Base-by-base conservation (phyloP, 2,329 filamentous ascomycete species). In the Ascocoryne sarcoides region DNA sequence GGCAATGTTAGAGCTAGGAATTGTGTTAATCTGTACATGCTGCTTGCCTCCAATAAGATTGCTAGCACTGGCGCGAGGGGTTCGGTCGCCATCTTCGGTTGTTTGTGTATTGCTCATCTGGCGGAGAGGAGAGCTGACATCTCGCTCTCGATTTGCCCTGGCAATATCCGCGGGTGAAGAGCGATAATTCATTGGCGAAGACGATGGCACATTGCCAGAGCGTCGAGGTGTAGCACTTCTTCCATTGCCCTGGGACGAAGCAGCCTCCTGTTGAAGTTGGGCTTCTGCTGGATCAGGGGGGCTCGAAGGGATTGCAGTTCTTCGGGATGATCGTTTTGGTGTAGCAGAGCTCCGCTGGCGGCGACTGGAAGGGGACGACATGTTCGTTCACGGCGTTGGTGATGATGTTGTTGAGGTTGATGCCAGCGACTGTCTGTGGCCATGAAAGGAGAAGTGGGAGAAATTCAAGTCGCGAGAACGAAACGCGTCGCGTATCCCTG, bases 131-230 rank as follows among this genome's bases (percentile, higher is more conserved):
- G 76, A 79, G 61, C 73, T 78, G n/a, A 76, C 69, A 15, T 54
- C 57, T 39, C 50, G 42, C 60, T 61, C 54, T 64, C 65, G 59
- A 59, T 36, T 61, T 53, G 42, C 38, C 19, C 49, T 53, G 53
- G 64, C 60, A 47, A 59, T 55, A 54, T 63, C 59, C 55, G 64
- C 58, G 5, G 78, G 75, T 14, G 76, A 81, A 0, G 76, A 80
- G 46, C 70, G 76, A 62, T 80, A 93, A 62, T 85, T 84, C 49
- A 95, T 70, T 30, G 89, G 89, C 43, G 88, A 94, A 3, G 87
- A 92, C 2, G 86, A 90, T 46, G 80, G 67, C 51, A 71, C 68
- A 16, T 70, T 63, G 52, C 66, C 65, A 37, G 60, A 63, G 40
- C 62, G 62, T 37, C 68, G 67, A 46, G 72, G 71, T 37, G 70